Evolutionary conservation across 2,329 filamentous ascomycete genomes (phyloP).

Genomic region (Fusarium tricinctum): DNA sequence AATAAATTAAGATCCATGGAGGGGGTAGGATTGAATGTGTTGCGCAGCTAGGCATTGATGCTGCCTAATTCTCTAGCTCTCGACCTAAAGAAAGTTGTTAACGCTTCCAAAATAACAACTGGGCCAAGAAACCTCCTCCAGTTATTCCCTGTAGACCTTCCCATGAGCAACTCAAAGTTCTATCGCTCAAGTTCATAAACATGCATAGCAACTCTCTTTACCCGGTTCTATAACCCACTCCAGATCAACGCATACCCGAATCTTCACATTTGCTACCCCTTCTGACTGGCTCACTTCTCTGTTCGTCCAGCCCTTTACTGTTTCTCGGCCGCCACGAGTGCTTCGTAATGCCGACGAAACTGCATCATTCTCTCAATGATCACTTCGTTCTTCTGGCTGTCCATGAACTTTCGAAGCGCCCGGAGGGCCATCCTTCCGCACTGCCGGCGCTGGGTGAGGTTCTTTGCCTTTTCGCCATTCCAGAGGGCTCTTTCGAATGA

Average conservation of each 20-base stretch:
- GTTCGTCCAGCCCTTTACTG: not conserved
- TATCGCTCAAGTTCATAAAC: not conserved
- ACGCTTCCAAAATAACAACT: not conserved
- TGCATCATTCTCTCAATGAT: not conserved
- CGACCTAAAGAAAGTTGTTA: not conserved
- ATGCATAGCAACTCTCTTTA: not conserved
- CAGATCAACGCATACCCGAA: not conserved
- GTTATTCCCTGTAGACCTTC: not conserved
- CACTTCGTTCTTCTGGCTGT: not conserved
- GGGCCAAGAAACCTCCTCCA: not conserved
- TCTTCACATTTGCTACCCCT: not conserved
- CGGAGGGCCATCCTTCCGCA: not conserved
- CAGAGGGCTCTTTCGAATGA: constrained; percentile 7
- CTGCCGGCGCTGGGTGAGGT: not conserved
- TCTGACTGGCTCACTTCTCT: not conserved
- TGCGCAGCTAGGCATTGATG: too few relatives aligned
- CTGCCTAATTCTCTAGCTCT: too few relatives aligned
- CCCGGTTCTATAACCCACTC: not conserved
- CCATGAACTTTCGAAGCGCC: not conserved
- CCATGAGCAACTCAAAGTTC: not conserved
- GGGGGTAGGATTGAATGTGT: too few relatives aligned
- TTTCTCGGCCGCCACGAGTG: not conserved
- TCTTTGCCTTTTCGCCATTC: not conserved
- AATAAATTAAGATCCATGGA: too few relatives aligned
- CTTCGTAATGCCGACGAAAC: constrained; percentile 1